phyloP scores from a whole-genome alignment of 1,284 basidiomycete genomes.

The Schizophyllum commune region DNA sequence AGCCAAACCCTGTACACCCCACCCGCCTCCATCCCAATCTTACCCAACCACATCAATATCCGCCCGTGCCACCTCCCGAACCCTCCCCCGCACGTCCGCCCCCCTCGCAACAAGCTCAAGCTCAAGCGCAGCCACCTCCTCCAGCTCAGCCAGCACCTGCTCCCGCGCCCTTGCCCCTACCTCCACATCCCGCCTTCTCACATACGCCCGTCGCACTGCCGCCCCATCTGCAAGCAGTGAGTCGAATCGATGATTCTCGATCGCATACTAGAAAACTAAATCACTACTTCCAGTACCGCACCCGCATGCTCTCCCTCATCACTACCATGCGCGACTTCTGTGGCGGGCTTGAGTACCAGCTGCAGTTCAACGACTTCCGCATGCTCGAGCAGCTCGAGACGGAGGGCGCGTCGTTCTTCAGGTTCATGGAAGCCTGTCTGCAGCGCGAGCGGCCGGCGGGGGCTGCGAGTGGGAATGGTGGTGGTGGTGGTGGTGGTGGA shows the following conservation, averaged over 20 bases:
- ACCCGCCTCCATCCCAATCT: not conserved
- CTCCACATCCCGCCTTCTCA: not conserved
- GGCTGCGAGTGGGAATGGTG: no score
- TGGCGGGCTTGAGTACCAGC: slow-evolving; percentile 26
- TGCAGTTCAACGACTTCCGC: slow-evolving; percentile 23
- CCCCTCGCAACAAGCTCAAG: not conserved
- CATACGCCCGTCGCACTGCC: not conserved
- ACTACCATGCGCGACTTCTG: slow-evolving; percentile 24
- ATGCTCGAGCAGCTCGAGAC: slow-evolving; percentile 22
- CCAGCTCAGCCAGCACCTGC: not conserved
- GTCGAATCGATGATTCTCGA: no score
- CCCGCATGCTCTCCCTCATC: slow-evolving; percentile 22
- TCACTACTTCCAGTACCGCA: slow-evolving; percentile 19
- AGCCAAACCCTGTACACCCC: not conserved
- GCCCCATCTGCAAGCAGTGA: not conserved
- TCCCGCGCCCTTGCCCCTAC: not conserved
- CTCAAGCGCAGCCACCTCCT: not conserved
- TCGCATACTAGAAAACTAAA: no score
- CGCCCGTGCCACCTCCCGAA: not conserved
- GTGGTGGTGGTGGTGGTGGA: no score
- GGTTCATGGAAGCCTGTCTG: slow-evolving; percentile 18
- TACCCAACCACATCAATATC: not conserved
- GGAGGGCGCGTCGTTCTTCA: slow-evolving; percentile 21
- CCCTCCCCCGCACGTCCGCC: not conserved
- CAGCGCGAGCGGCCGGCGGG: not conserved